Percentiles rank a stretch among this genome's conserved stretches.
These are phyloP conservation scores for Hypoxylon lenormandii DNA, from an alignment of 495 filamentous ascomycete species.

Conservation along the genomic window DNA sequence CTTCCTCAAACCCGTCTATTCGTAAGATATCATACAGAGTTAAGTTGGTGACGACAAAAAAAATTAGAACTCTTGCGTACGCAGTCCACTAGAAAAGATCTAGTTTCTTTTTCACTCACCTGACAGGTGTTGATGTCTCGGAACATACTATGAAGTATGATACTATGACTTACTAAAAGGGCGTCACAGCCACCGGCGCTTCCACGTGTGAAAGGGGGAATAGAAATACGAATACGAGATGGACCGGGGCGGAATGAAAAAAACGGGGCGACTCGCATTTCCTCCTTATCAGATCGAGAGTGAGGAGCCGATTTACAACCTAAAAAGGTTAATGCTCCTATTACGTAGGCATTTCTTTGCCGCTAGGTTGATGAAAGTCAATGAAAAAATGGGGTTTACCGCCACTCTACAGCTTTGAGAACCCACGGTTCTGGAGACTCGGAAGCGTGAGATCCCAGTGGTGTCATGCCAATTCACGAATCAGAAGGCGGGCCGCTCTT, in stretches of 20 bases:
- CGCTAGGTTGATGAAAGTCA: too few relatives aligned
- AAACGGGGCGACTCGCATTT: conserved; percentile 25
- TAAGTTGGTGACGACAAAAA: too few relatives aligned
- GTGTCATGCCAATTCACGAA: conserved; percentile 36
- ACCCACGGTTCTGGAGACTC: conserved; percentile 38
- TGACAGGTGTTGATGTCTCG: too few relatives aligned
- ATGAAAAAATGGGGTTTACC: conserved; percentile 25
- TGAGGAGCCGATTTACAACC: conserved; percentile 40
- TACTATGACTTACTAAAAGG: background rate
- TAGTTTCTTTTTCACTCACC: too few relatives aligned
- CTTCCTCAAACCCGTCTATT: background rate
- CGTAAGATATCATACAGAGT: too few relatives aligned
- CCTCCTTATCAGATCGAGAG: conserved; percentile 45
- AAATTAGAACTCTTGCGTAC: too few relatives aligned
- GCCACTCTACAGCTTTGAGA: conserved; percentile 20
- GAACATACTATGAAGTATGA: background rate
- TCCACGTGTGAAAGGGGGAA: conserved; percentile 20
- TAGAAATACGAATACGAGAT: conserved; percentile 44
- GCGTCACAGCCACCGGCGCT: background rate
- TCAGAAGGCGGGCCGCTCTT: conserved; percentile 23
- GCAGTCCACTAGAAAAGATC: too few relatives aligned
- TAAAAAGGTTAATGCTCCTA: conserved; percentile 27
- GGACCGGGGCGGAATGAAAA: conserved; percentile 28
- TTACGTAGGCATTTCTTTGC: conserved; percentile 29
- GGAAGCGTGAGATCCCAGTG: conserved; percentile 42